Evolutionary conservation across 2,329 filamentous ascomycete species (phyloP), one percentile per base, ranked within the genome.

Genomic region (Botrytis porri): DNA sequence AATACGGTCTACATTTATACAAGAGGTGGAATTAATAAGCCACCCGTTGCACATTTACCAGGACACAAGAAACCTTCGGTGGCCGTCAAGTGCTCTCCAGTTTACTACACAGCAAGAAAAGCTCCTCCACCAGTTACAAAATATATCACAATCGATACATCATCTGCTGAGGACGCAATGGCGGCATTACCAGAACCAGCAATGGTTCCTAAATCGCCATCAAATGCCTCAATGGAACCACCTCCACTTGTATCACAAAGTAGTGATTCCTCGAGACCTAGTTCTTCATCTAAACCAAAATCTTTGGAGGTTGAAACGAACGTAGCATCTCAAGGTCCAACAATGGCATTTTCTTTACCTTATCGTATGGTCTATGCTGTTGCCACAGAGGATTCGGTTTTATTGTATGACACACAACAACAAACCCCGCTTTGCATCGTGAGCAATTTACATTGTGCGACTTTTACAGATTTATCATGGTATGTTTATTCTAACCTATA

Each of bases 1-100:
- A 99, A 99, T 80, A 99, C 96, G 0, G 97, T 99, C 35, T 99
- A 99, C 83, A 96, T 99, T 71, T 99, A 99, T 82, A 98, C 95
- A 0, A 88, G 96, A 78, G 96, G 95, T 43, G 96, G 96, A 37
- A 94, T 99, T 80, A 98, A 98, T 84, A 98, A 97, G 81, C 94
- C 96, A 1, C 96, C 96, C 3, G 92, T 98, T 73, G 94, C 95
- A 10, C 96, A 98, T 82, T 87, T 99, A 10, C 96, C 96, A 0
- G 96, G 96, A 2, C 95, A 98, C 83, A 99, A 98, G 85, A 99
- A 99, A 82, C 96, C 96, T 0, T 98, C 96, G 0, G 93, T 99
- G 18, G 96, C 95, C 1, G 93, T 99, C 74, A 93, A 93, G 80
- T 99, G 96, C 81, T 99, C 95, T 22, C 96, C 96, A 0, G 84